Evolutionary conservation across 2,329 filamentous ascomycete genomes (phyloP), one percentile per base, ranked within the genome.

Genomic region (Chaetomiaceae sp.): DNA sequence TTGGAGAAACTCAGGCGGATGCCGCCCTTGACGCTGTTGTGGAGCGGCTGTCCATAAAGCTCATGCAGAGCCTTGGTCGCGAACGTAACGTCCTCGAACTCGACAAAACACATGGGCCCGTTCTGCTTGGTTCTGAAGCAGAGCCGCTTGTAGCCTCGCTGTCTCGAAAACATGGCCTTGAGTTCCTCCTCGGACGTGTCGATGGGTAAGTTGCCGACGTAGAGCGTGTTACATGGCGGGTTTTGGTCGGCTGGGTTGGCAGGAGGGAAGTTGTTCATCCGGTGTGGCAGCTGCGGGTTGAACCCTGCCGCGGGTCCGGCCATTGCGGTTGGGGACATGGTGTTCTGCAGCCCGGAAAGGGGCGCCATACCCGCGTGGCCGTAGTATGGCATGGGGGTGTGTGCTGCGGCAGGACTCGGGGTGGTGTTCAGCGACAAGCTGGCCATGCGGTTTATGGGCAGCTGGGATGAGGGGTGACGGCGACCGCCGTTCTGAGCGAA

Each of bases 101-200:
- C 93, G 33, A 99, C 93, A 68, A 97, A 97, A 66, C 93, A 97
- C 91, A 97, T 97, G 2, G 92, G 92, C 0, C 92, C 92, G 61
- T 96, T 96, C 58, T 88, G 82, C 73, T 97, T 97, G 48, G 90
- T 95, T 30, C 92, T 82, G 75, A 96, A 96, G 65, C 90, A 96
- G 7, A 99, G 82, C 23, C 93, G 81, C 71, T 95, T 97, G 73
- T 96, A 99, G 3, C 93, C 93, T 42, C 91, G 85, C 67, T 95
- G 89, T 69, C 91, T 92, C 21, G 86, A 90, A 65, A 99, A 99
- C 64, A 96, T 79, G 19, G 86, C 82, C 70, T 97, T 97, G 50
- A 99, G 79, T 67, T 97, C 93, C 64, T 97, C 92, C 64, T 99
- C 93, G 0, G 88, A 92, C 0, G 91, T 95, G 65, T 96, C 88